These are phyloP conservation scores for Daphne laureola DNA, from an alignment of 441 rosid genomes.

Conservation along the genomic window DNA sequence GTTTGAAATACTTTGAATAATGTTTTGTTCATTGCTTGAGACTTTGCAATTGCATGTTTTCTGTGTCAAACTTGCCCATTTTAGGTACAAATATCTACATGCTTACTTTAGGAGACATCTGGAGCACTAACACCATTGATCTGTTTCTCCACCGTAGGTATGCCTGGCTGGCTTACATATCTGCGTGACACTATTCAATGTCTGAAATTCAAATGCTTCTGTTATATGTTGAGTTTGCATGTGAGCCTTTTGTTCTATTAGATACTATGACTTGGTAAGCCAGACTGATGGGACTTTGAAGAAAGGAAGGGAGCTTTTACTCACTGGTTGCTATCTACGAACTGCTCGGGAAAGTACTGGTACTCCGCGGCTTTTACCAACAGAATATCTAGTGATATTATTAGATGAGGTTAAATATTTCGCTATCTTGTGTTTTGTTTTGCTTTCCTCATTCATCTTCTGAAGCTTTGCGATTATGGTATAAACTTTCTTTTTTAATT, in stretches of 20 bases:
- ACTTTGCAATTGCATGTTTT: background rate
- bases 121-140: constrained; percentile 95
- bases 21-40: background rate
- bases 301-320: constrained; percentile 83
- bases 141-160: constrained; percentile 90
- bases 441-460: constrained; percentile 11
- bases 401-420: constrained; percentile 61
- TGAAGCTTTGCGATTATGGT: constrained; percentile 2
- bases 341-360: constrained; percentile 89
- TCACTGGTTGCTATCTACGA: constrained; percentile 89
- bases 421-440: background rate
- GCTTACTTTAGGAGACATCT: constrained; percentile 86
- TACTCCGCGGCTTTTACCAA: constrained; percentile 70
- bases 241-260: constrained; percentile 18
- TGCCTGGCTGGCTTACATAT: constrained; percentile 1
- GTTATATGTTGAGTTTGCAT: background rate
- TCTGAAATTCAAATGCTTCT: background rate
- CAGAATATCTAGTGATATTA: constrained; percentile 88
- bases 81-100: constrained; percentile 83
- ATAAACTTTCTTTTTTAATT: constrained; percentile 14
- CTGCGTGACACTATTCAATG: background rate
- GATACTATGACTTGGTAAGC: constrained; percentile 82
- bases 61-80: background rate
- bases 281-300: constrained; percentile 60
- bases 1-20: background rate